Percentiles rank a stretch among this genome's conserved stretches.
Conservation (phyloP, 2,329 filamentous ascomycete species). For the Cadophora malorum region DNA sequence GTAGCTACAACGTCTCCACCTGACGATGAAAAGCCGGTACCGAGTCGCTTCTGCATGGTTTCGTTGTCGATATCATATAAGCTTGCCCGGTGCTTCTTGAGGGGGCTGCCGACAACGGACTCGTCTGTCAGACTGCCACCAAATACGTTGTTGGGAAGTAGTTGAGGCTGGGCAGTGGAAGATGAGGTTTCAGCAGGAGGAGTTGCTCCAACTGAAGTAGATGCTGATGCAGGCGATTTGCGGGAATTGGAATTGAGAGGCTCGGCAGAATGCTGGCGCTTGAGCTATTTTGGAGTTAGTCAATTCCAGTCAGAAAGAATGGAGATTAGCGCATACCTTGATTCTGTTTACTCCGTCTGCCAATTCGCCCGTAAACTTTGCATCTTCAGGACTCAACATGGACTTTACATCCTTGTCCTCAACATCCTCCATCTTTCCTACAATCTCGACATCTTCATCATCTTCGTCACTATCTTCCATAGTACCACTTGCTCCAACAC, state of each 20-base stretch:
- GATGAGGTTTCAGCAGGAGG: constrained; percentile 50
- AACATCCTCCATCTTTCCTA: constrained; percentile 69
- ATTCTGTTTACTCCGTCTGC: constrained; percentile 84
- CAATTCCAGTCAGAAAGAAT: neutral
- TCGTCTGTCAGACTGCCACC: constrained; percentile 54
- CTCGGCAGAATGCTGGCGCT: constrained; percentile 79
- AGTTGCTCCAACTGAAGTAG: constrained; percentile 49
- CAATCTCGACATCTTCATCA: constrained; percentile 69
- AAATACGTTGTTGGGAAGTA: constrained; percentile 48
- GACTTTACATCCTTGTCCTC: constrained; percentile 66
- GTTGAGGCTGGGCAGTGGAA: constrained; percentile 43
- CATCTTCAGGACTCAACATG: constrained; percentile 73
- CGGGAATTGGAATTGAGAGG: constrained; percentile 58
- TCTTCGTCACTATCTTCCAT: constrained; percentile 75
- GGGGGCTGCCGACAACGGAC: constrained; percentile 67
- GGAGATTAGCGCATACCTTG: constrained; percentile 60
- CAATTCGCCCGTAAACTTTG: constrained; percentile 73
- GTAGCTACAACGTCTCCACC: constrained; percentile 39
- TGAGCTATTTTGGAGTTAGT: constrained; percentile 65
- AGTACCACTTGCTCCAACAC: constrained; percentile 58
- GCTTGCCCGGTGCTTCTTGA: constrained; percentile 77
- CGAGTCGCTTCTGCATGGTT: constrained; percentile 40
- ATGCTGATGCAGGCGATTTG: constrained; percentile 55
- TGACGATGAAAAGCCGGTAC: constrained; percentile 35
- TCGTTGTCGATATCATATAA: constrained; percentile 56